Evolutionary conservation across 2,329 filamentous ascomycete species (phyloP), one percentile per base, ranked within the genome.

Genomic region (Rutstroemia sp.): DNA sequence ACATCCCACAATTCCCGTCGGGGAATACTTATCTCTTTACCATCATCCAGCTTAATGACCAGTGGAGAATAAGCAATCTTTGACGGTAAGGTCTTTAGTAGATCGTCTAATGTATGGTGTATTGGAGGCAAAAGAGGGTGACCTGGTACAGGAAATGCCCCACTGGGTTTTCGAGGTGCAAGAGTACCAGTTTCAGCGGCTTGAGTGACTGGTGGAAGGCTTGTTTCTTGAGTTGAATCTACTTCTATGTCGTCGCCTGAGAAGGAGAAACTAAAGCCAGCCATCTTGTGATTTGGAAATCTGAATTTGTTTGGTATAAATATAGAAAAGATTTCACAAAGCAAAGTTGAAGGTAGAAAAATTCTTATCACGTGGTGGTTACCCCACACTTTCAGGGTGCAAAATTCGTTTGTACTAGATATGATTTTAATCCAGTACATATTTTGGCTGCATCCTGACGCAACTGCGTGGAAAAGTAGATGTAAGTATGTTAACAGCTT

Each of bases 1-100:
- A 92, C 85, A 68, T 94, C 89, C 82, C 88, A 92, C 47, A 94
- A 76, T 69, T 92, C 88, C 58, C 89, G 81, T 41, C 88, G 82
- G 0, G 88, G 88, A 7, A 94, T 75, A 39, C 70, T 71, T 9
- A 86, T 68, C 3, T 66, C 72, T 48, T 74, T 72, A 9, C 78
- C 78, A 59, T 81, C 76, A 45, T 86, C 84, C 5, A 86, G 78
- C 19, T 77, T 75, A 51, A 90, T 78, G 7, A 75, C 71, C 18
- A 91, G 71, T 12, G 77, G 77, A 64, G 79, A 77, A 71, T 86
- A 92, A 18, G 86, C 84, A 54, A 94, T 79, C 70, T 88, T 88
- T 55, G 86, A 88, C 0, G 89, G 89, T 47, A 92, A 76, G 56
- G 71, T 71, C 3, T 74, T 70, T n/a, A 86, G 71, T 68, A 86